These are phyloP conservation scores for Catunica adiposa DNA, from an alignment of 2,329 filamentous ascomycete species.

Conservation along the genomic window DNA sequence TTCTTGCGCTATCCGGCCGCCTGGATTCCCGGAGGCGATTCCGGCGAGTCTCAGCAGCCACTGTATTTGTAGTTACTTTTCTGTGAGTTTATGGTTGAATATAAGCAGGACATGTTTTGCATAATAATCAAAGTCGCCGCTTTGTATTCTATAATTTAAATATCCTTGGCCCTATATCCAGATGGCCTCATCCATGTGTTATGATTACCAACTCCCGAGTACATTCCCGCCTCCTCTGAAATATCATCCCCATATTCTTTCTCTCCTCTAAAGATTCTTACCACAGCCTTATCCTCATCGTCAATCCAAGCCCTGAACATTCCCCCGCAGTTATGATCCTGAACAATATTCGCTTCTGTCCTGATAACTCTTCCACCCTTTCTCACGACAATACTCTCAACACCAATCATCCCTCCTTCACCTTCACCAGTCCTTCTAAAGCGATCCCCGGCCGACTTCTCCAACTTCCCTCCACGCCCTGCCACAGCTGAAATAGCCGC, in stretches of 20 bases:
- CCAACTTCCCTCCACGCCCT: constrained; percentile 55
- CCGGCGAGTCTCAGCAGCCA: not conserved
- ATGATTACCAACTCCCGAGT: constrained; percentile 1
- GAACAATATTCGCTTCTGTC: constrained; percentile 39
- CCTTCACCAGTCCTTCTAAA: constrained; percentile 62
- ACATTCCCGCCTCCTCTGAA: constrained; percentile 6
- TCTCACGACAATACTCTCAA: constrained; percentile 40
- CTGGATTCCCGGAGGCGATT: not conserved
- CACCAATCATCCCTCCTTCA: constrained; percentile 71
- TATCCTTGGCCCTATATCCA: constrained; percentile 11
- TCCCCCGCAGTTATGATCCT: constrained; percentile 71
- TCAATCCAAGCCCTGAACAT: constrained; percentile 74
- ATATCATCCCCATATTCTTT: constrained; percentile 6
- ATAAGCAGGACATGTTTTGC: not conserved
- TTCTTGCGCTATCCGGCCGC: constrained; percentile 4
- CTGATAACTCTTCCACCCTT: constrained; percentile 25
- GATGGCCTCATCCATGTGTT: constrained; percentile 8
- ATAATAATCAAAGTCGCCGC: not conserved
- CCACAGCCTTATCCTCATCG: constrained; percentile 37
- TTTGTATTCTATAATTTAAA: not conserved
- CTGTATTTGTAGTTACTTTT: constrained; percentile 10
- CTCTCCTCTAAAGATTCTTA: constrained; percentile 29
- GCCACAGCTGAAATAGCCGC: constrained; percentile 46
- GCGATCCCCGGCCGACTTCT: constrained; percentile 54
- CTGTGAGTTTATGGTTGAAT: constrained; percentile 1